Evolutionary conservation across 306 rosid genomes (phyloP).

Genomic region (Acacia confusa): DNA sequence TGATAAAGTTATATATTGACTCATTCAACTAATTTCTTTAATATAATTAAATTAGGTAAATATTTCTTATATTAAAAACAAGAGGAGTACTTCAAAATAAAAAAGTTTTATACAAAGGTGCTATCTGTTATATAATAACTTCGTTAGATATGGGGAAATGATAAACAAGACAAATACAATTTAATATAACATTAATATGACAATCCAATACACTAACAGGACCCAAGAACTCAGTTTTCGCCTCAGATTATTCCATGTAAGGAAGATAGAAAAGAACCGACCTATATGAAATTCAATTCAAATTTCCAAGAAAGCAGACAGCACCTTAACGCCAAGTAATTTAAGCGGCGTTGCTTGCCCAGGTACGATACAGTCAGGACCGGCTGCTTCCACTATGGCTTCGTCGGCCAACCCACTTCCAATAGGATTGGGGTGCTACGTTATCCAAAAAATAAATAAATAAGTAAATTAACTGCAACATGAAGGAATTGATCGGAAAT

Average conservation of each 20-base stretch:
- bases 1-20: too few relatives aligned
- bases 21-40: too few relatives aligned
- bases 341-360: constrained; percentile 70
- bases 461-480: background rate
- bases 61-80: too few relatives aligned
- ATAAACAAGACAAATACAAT: background rate
- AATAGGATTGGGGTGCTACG: constrained; percentile 74
- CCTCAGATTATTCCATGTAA: background rate
- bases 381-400: constrained; percentile 91
- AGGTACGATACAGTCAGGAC: constrained; percentile 91
- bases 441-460: background rate
- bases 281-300: background rate
- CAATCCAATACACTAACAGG: background rate
- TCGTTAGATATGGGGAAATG: background rate
- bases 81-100: background rate
- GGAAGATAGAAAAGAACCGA: background rate
- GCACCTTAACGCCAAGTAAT: constrained; percentile 85
- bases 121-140: background rate
- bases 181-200: background rate
- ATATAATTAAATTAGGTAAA: too few relatives aligned
- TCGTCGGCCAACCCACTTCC: constrained; percentile 73
- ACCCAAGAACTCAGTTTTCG: background rate
- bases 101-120: constrained; percentile 8
- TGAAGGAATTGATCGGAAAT: background rate
- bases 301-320: background rate